Conservation (phyloP, 2,329 filamentous ascomycete genomes). For the Ceratocystis colombiana region DNA sequence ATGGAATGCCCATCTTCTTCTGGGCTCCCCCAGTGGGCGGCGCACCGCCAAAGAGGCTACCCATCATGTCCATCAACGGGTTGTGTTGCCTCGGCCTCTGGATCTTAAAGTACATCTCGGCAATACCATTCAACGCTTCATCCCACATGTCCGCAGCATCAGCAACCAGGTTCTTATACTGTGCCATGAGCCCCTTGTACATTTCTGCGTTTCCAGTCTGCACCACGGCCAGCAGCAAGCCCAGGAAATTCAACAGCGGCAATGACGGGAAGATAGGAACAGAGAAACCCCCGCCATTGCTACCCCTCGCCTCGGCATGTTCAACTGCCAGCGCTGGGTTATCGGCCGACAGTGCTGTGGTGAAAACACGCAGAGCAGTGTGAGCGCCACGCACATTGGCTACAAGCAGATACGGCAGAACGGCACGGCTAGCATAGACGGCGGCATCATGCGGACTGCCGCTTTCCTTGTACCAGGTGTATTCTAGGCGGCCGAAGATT, state of each 20-base stretch:
- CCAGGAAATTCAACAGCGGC: slow-evolving; percentile 91
- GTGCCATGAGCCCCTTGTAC: slow-evolving; percentile 69
- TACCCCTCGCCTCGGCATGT: slow-evolving; percentile 55
- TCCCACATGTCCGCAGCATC: slow-evolving; percentile 65
- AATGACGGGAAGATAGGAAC: slow-evolving; percentile 77
- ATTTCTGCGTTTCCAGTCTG: slow-evolving; percentile 69
- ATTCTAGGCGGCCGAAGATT: slow-evolving; percentile 72
- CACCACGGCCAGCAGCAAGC: slow-evolving; percentile 69
- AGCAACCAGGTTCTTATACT: slow-evolving; percentile 69
- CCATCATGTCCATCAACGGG: slow-evolving; percentile 96
- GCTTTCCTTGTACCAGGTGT: slow-evolving; percentile 85
- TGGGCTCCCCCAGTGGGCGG: slow-evolving; percentile 30
- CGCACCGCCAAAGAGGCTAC: slow-evolving; percentile 71
- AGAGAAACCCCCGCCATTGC: slow-evolving; percentile 48
- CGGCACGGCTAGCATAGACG: slow-evolving; percentile 71
- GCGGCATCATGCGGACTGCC: slow-evolving; percentile 71
- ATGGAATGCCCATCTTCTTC: slow-evolving; percentile 34
- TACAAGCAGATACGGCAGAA: slow-evolving; percentile 81
- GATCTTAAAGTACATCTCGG: slow-evolving; percentile 95
- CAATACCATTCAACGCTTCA: slow-evolving; percentile 73
- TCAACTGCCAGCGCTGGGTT: slow-evolving; percentile 57
- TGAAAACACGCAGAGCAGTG: slow-evolving; percentile 61
- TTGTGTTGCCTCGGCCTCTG: slow-evolving; percentile 80
- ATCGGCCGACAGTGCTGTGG: slow-evolving; percentile 35
- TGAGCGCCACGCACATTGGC: slow-evolving; percentile 87